Evolutionary conservation across 495 filamentous ascomycete species (phyloP).

Genomic region (Aspergillus affinis): DNA sequence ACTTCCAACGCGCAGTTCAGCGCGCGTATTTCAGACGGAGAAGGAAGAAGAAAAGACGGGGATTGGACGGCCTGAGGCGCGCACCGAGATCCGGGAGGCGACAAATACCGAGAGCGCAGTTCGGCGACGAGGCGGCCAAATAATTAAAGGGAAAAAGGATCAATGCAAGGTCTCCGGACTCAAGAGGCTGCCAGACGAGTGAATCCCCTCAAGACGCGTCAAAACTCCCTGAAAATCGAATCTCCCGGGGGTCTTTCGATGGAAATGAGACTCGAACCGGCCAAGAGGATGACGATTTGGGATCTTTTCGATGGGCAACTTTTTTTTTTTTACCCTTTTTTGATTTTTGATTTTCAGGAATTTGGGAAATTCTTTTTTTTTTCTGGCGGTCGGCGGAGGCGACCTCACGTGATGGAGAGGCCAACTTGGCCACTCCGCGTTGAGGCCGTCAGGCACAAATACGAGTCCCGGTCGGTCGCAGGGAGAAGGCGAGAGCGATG

Average conservation of each 20-base stretch:
- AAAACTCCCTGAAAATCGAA: too few relatives aligned
- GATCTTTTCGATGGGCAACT: constrained; percentile 18
- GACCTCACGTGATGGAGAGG: constrained; percentile 18
- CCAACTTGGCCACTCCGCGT: too few relatives aligned
- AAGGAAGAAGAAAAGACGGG: too few relatives aligned
- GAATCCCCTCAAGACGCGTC: too few relatives aligned
- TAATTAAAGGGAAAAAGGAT: neutral
- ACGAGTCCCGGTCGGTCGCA: neutral
- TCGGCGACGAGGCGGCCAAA: neutral
- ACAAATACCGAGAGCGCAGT: neutral
- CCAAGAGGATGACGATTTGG: constrained; percentile 18
- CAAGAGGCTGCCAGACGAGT: too few relatives aligned
- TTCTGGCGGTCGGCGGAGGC: constrained; percentile 3
- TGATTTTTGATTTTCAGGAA: constrained; percentile 21
- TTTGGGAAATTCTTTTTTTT: constrained; percentile 23
- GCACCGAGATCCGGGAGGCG: neutral
- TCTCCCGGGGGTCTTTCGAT: neutral
- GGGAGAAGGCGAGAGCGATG: neutral
- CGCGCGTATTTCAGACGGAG: neutral
- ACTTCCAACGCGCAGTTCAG: neutral
- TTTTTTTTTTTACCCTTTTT: constrained; percentile 23
- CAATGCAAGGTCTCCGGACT: neutral
- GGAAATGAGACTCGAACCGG: neutral
- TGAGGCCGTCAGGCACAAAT: neutral
- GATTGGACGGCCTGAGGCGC: neutral